Evolutionary conservation across 2,329 filamentous ascomycete species (phyloP).

Genomic region (Clarireedia hainanense): DNA sequence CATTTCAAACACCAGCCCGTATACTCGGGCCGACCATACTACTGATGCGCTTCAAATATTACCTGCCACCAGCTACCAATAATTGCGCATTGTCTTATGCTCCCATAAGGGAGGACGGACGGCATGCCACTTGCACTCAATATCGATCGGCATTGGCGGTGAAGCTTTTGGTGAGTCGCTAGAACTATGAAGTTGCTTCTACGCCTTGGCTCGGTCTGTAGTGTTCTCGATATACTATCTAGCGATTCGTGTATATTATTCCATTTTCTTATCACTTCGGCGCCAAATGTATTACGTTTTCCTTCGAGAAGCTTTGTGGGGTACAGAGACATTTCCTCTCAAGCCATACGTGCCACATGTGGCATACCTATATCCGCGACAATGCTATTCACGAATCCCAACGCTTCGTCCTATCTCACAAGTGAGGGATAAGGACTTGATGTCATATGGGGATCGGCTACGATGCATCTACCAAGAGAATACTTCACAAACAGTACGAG

Average conservation of each 20-base stretch:
- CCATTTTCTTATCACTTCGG: not conserved
- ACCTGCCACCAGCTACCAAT: not conserved
- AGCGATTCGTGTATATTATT: not conserved
- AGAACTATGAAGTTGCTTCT: not conserved
- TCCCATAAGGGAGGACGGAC: not conserved
- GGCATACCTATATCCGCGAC: not conserved
- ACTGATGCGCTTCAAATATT: not conserved
- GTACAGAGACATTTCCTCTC: not conserved
- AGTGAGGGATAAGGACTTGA: not conserved
- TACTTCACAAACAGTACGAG: not conserved
- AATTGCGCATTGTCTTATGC: not conserved
- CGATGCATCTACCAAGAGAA: not conserved
- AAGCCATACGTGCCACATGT: conserved; percentile 2
- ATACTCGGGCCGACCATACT: conserved; percentile 6
- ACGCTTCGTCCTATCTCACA: not conserved
- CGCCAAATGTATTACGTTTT: not conserved
- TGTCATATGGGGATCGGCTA: not conserved
- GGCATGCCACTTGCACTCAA: conserved; percentile 3
- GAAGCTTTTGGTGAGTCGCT: conserved; percentile 1
- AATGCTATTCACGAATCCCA: not conserved
- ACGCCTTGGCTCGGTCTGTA: not conserved
- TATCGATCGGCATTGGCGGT: conserved; percentile 7
- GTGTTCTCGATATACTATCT: not conserved
- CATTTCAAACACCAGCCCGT: not conserved
- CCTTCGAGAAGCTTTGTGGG: not conserved